Percentiles rank a stretch among this genome's conserved stretches.
phyloP scores from a whole-genome alignment of 768 basidiomycete genomes.

The Cyclocybe aegerita region DNA sequence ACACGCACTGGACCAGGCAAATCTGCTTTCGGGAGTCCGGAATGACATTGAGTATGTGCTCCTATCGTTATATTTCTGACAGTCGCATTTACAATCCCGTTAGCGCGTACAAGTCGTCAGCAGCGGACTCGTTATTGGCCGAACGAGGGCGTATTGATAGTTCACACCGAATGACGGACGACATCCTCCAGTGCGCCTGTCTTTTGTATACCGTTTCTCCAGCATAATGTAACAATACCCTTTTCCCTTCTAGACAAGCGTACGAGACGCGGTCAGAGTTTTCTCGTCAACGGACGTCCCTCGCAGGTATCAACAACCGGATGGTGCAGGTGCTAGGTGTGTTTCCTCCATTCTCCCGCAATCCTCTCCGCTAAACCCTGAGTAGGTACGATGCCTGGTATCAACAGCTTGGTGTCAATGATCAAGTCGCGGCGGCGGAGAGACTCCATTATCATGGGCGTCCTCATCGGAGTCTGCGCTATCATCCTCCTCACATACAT shows the following conservation, averaged over 20 bases:
- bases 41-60: constrained; percentile 89
- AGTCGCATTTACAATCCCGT: neutral
- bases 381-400: constrained; percentile 89
- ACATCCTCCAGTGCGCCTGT: constrained; percentile 72
- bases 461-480: constrained; percentile 83
- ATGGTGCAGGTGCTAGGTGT: constrained; percentile 83
- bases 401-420: constrained; percentile 88
- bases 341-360: constrained; percentile 21
- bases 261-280: constrained; percentile 97
- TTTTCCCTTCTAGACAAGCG: constrained; percentile 68
- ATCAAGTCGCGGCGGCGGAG: constrained; percentile 88
- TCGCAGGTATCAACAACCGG: constrained; percentile 79
- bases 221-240: neutral
- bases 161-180: constrained; percentile 94
- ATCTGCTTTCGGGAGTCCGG: constrained; percentile 85
- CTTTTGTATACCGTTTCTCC: neutral
- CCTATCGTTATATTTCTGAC: neutral
- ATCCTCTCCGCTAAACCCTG: neutral
- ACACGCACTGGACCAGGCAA: constrained; percentile 81
- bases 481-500: constrained; percentile 53
- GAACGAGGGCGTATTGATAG: constrained; percentile 91
- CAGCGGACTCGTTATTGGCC: constrained; percentile 81
- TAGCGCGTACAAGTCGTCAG: constrained; percentile 89
- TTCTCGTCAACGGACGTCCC: constrained; percentile 69
- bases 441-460: constrained; percentile 87